A percentile compares a stretch with the other conserved stretches of the same genome.
Evolutionary conservation across 139 green algal species (phyloP).

Genomic region (Micractinium conductrix): DNA sequence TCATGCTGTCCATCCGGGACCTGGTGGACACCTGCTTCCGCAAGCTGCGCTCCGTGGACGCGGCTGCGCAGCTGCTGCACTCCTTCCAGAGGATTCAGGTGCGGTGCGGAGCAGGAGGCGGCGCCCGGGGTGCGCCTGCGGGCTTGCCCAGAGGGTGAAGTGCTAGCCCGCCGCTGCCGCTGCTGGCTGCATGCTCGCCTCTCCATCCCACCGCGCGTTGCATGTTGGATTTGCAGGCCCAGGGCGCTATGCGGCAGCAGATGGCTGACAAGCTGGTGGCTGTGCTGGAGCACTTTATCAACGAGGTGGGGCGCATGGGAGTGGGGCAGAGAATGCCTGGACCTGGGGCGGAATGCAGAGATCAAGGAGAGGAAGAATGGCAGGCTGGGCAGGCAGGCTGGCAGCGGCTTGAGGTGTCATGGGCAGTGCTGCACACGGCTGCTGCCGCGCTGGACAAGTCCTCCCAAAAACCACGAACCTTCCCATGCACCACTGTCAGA

Average conservation of each 20-base stretch:
- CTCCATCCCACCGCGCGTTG: not conserved
- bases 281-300: conserved; percentile 88
- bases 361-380: too few relatives aligned
- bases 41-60: conserved; percentile 85
- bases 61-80: conserved; percentile 89
- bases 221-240: conserved; percentile 41
- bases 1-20: conserved; percentile 60
- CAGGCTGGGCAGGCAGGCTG: too few relatives aligned
- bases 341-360: too few relatives aligned
- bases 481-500: too few relatives aligned
- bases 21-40: conserved; percentile 96
- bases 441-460: too few relatives aligned
- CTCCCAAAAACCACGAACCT: too few relatives aligned
- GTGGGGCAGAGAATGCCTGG: too few relatives aligned
- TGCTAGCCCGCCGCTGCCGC: too few relatives aligned
- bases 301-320: conserved; percentile 56
- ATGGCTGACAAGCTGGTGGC: conserved; percentile 91
- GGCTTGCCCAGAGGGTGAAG: too few relatives aligned
- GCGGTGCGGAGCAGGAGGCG: not conserved
- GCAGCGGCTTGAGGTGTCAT: too few relatives aligned
- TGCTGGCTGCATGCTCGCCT: not conserved
- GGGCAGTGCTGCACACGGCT: too few relatives aligned
- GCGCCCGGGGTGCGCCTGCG: not conserved
- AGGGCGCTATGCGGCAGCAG: conserved; percentile 88
- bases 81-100: conserved; percentile 90